Percentiles rank a stretch among this genome's conserved stretches.
phyloP scores from a whole-genome alignment of 2,329 filamentous ascomycete genomes.

The Ceratocystis lukuohia region DNA sequence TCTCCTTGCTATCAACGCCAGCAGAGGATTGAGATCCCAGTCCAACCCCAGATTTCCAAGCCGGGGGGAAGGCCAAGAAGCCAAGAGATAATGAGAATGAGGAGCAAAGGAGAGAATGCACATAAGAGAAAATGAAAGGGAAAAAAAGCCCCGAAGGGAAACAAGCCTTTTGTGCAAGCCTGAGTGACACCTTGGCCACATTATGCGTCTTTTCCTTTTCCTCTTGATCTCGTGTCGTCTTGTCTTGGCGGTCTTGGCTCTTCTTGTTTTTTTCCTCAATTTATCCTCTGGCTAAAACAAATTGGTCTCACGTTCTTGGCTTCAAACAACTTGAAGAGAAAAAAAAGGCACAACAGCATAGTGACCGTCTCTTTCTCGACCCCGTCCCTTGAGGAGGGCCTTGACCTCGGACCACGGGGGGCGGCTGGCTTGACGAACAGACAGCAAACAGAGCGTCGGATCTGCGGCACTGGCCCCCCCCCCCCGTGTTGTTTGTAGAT shows the following conservation, averaged over 20 bases:
- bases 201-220: neutral
- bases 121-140: neutral
- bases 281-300: neutral
- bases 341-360: no score
- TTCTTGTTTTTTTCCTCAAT: neutral
- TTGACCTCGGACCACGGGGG: no score
- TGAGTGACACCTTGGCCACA: constrained; percentile 6
- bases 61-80: neutral
- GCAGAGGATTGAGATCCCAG: neutral
- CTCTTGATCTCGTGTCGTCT: neutral
- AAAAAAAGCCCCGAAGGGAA: neutral
- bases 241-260: neutral
- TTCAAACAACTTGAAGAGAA: no score
- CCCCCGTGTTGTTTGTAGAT: neutral
- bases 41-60: constrained; percentile 1
- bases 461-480: neutral
- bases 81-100: neutral
- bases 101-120: neutral
- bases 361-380: no score
- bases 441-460: no score
- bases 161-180: constrained; percentile 3
- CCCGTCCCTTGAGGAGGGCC: no score
- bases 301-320: no score
- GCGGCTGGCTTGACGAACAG: no score
- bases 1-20: neutral